Evolutionary conservation across 441 rosid species (phyloP), one percentile per base, ranked within the genome.

Genomic region (Sinapis alba): DNA sequence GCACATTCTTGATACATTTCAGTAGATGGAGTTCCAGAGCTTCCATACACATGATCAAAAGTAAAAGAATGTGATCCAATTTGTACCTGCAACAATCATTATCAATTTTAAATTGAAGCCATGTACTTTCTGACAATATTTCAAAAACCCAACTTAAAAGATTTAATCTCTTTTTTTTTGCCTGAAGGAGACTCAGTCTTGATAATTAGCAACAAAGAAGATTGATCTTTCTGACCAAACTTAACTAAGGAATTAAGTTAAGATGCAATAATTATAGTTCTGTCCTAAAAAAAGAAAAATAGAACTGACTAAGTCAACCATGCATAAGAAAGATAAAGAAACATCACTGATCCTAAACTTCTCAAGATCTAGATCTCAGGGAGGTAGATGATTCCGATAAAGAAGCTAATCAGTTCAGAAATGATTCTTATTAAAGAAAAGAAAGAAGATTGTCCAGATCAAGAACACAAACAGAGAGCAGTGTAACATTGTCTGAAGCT

Each of bases 41-140:
- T 92, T 65, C 99, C 99, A 76, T 96, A 96, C 65, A 96, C 97
- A 83, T 90, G 97, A 85, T 94, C 99, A 66, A 96, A 96, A 5
- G 97, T 96, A 82, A 96, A 96, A 34, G 98, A 93, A 85, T 96
- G 98, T 54, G 90, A 65, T 69, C 99, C 98, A 71, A 93, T 88
- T 76, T 93, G 99, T 54, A 96, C 97, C 99, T 96, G 84, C 18
- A 41, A 7, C 58, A 62, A 60, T 28, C 23, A 24, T 13, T 50
- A 62, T 23, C 30, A 54, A 57, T 26, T n/a, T n/a, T 51, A 23
- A 45, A 73, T 34, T 64, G 13, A 38, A 63, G 18, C 10, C 19
- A 21, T 62, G 12, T 38, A 41, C 51, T 62, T 63, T 21, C 34
- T 21, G 32, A 38, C 15, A 64, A 26, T 18, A 54, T 62, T 19